Percentiles rank a stretch among this genome's conserved stretches.
Conservation (phyloP, 176 grass and related monocot genomes). For the Dendrocalamus sinicus region DNA sequence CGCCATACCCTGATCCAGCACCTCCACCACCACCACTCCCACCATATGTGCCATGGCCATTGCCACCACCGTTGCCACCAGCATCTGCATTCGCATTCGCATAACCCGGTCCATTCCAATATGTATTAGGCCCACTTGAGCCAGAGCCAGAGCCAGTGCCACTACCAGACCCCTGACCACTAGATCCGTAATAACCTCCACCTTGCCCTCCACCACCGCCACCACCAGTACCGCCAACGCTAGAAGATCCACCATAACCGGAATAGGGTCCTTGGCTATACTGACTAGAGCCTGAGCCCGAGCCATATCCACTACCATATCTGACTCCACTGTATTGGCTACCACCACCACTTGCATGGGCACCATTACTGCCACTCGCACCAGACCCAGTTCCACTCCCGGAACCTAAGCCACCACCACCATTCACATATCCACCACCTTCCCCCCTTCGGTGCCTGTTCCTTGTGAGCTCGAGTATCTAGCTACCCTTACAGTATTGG, state of each 20-base stretch:
- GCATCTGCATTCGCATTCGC: not conserved
- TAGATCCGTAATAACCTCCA: not conserved
- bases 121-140: not conserved
- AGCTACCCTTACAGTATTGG: constrained; percentile 2
- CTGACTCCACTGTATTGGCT: not conserved
- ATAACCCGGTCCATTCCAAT: too few relatives aligned
- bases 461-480: not conserved
- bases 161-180: not conserved
- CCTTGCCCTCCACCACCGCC: constrained; percentile 23
- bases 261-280: not conserved
- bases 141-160: constrained; percentile 20
- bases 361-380: not conserved
- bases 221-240: not conserved
- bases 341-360: not conserved
- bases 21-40: constrained; percentile 27
- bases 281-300: not conserved
- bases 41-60: not conserved
- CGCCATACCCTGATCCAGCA: not conserved
- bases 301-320: not conserved
- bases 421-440: not conserved
- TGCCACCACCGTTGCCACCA: not conserved
- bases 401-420: not conserved
- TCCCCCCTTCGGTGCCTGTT: not conserved
- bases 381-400: not conserved
- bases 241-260: not conserved